A percentile compares a stretch with the other conserved stretches of the same genome.
Evolutionary conservation across 306 rosid genomes (phyloP).

Genomic region (Cyamopsis tetragonoloba): DNA sequence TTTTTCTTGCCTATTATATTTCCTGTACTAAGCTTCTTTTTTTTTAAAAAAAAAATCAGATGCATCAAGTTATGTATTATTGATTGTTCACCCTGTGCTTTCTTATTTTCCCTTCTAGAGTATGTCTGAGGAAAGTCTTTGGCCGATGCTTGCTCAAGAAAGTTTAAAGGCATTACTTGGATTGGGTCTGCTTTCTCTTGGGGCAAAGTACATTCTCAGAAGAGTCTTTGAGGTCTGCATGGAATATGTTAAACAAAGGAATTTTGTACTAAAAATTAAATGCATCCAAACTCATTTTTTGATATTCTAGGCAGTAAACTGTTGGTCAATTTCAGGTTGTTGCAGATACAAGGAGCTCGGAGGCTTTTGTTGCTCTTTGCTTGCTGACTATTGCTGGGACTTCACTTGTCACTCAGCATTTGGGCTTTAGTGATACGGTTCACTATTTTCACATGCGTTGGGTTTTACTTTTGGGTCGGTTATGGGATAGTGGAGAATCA

Average conservation of each 20-base stretch:
- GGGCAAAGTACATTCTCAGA: conserved; percentile 85
- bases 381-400: conserved; percentile 93
- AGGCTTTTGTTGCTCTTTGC: conserved; percentile 99
- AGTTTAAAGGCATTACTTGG: conserved; percentile 96
- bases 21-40: background rate
- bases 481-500: background rate
- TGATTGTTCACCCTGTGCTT: conserved; percentile 25
- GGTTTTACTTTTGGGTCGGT: conserved; percentile 20
- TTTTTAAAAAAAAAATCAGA: too few relatives aligned
- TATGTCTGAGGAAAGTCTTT: conserved; percentile 70
- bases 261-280: conserved; percentile 13
- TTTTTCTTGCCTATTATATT: background rate
- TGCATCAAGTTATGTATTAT: conserved; percentile 16
- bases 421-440: conserved; percentile 99
- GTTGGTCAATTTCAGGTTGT: conserved; percentile 71
- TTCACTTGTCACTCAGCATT: conserved; percentile 81
- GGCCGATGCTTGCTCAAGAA: conserved; percentile 96
- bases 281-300: conserved; percentile 15
- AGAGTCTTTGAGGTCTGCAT: conserved; percentile 87
- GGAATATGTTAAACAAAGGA: background rate
- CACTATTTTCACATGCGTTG: conserved; percentile 15
- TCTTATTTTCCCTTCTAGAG: conserved; percentile 45
- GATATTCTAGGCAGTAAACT: conserved; percentile 27
- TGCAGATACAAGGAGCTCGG: conserved; percentile 98
- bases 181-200: conserved; percentile 91